A percentile compares a stretch with the other conserved stretches of the same genome.
These are phyloP conservation scores for Aspergillus sp. DNA, from an alignment of 2,329 filamentous ascomycete genomes.

Conservation along the genomic window DNA sequence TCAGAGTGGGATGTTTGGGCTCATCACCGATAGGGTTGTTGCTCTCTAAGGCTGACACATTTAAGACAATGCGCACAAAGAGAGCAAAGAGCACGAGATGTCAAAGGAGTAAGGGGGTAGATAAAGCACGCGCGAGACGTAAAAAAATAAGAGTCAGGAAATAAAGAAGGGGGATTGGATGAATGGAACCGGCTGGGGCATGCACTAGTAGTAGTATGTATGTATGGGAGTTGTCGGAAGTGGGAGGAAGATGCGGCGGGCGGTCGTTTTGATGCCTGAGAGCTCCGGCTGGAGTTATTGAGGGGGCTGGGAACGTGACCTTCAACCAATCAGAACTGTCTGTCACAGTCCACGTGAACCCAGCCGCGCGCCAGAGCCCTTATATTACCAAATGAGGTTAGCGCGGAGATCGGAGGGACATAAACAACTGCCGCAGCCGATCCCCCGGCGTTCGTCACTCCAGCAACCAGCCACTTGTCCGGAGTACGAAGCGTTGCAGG, in stretches of 20 bases:
- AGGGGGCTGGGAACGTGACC: neutral
- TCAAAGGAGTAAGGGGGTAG: neutral
- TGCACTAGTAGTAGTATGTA: too few relatives aligned
- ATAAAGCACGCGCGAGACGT: neutral
- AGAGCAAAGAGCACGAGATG: neutral
- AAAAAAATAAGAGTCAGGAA: neutral
- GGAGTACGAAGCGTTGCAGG: neutral
- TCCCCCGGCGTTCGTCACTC: neutral
- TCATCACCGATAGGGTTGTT: conserved; percentile 23
- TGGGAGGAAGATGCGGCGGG: conserved; percentile 13
- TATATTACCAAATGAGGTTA: conserved; percentile 9
- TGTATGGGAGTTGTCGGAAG: conserved; percentile 1
- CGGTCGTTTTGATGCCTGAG: conserved; percentile 21
- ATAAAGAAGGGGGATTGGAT: conserved; percentile 4
- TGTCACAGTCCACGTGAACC: conserved; percentile 18
- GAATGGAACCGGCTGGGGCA: conserved; percentile 4
- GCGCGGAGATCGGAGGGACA: conserved; percentile 6
- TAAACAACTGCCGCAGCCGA: conserved; percentile 13
- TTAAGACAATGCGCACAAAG: neutral
- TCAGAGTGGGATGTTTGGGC: conserved; percentile 6
- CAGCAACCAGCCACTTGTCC: neutral
- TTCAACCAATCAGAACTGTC: conserved; percentile 13
- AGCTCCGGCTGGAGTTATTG: conserved; percentile 9
- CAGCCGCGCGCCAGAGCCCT: conserved; percentile 17
- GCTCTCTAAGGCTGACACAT: neutral